These are phyloP conservation scores for Alternaria longipes DNA, from an alignment of 2,329 filamentous ascomycete species.

Conservation along the genomic window DNA sequence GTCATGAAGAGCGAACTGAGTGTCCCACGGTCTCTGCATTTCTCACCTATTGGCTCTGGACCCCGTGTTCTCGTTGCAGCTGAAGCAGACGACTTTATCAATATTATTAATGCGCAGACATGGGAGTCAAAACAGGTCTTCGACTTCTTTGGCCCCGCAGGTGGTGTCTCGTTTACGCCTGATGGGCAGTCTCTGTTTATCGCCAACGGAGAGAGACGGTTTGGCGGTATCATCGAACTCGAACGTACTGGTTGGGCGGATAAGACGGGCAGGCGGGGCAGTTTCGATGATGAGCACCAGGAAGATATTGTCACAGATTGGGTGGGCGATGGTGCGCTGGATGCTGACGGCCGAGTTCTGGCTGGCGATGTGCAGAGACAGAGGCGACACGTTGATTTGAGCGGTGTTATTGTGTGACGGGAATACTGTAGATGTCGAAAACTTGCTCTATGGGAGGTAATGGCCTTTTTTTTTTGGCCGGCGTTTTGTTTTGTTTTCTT, in stretches of 20 bases:
- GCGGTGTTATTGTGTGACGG: constrained; percentile 38
- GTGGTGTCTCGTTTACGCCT: constrained; percentile 72
- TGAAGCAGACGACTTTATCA: constrained; percentile 78
- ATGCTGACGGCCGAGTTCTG: constrained; percentile 18
- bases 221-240: constrained; percentile 73
- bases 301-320: constrained; percentile 35
- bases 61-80: constrained; percentile 73
- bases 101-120: constrained; percentile 72
- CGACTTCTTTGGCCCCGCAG: constrained; percentile 79
- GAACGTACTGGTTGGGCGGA: constrained; percentile 57
- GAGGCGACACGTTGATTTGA: constrained; percentile 38
- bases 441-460: not conserved
- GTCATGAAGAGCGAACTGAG: constrained; percentile 72
- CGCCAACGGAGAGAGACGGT: constrained; percentile 70
- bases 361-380: constrained; percentile 28
- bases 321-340: constrained; percentile 32
- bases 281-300: constrained; percentile 4
- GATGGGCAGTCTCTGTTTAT: constrained; percentile 74
- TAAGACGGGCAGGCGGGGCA: constrained; percentile 13
- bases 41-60: constrained; percentile 76
- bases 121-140: constrained; percentile 73
- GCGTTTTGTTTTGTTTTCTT: constrained; percentile 3
- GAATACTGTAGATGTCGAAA: constrained; percentile 39
- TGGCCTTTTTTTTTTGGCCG: not conserved
- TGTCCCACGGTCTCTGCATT: constrained; percentile 73